Evolutionary conservation across 2,329 filamentous ascomycete species (phyloP), one percentile per base, ranked within the genome.

Genomic region (Cladosporium sp.): DNA sequence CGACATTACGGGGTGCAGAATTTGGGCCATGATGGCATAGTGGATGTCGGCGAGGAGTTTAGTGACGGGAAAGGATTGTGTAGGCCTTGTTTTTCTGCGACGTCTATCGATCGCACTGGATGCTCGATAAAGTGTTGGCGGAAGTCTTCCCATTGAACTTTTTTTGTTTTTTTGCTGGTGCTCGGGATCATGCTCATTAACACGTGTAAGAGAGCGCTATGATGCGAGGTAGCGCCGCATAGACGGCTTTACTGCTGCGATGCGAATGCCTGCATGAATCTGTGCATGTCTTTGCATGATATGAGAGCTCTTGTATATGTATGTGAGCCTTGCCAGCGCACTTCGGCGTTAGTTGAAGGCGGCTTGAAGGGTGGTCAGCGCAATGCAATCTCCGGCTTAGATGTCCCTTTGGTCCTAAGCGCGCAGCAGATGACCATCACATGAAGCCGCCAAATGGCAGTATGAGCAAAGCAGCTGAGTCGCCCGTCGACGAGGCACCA

Each of bases 321-420:
- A 56, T 31, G 61, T 63, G 49, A 63, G 61, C 61, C 61, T 40
- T 63, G 50, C 50, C 50, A 63, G 50, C 61, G 61, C 61, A 63
- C 29, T 31, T 44, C 12, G 18, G 49, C 44, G 21, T 53, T 31
- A n/a, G 10, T 8, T 55, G 52, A 18, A 46, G 40, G 40, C 21
- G 37, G 26, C 10, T 11, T 11, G 31, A 37, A 40, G 60, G n/a
- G 46, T 62, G 60, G 60, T 62, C 60, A 55, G 60, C 60, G 8
- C n/a, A 46, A 46, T 23, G 40, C 40, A 46, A 46, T 21, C 10
- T 23, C 40, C 40, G 40, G 40, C 40, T 21, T 46, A 46, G 40
- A n/a, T 46, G 40, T 46, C 40, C 40, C 40, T 44, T 44, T 44
- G 18, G 40, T n/a, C 40, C 40, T 46, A 46, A 57, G 55, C 55